A percentile compares a stretch with the other conserved stretches of the same genome.
These are phyloP conservation scores for Trichoderma koningiopsis DNA, from an alignment of 2,329 filamentous ascomycete genomes.

Conservation along the genomic window DNA sequence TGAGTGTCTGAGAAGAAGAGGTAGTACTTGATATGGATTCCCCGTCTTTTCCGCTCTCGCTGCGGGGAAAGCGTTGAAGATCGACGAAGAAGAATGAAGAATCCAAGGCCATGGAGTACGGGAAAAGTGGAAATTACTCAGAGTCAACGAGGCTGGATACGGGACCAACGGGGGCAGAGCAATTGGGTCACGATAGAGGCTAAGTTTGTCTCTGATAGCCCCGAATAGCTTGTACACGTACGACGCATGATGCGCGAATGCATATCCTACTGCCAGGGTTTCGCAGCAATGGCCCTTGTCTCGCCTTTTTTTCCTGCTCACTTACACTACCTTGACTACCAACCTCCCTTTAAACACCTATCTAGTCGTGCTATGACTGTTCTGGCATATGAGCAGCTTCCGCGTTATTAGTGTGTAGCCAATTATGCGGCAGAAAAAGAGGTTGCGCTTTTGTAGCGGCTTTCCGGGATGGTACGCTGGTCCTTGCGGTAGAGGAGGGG, in stretches of 20 bases:
- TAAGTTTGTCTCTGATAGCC: conserved; percentile 1
- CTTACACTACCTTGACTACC: neutral
- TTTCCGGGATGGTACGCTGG: conserved; percentile 22
- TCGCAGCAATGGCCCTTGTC: conserved; percentile 6
- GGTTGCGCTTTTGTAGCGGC: neutral
- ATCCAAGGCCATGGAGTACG: neutral
- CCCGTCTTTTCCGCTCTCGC: neutral
- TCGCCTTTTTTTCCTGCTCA: neutral
- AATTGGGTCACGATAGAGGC: conserved; percentile 12
- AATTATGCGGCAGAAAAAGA: conserved; percentile 1
- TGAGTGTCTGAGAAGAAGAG: neutral
- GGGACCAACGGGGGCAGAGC: neutral
- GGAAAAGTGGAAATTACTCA: neutral
- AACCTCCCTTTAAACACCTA: neutral
- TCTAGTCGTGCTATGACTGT: neutral
- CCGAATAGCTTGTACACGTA: neutral
- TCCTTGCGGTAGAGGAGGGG: conserved; percentile 10
- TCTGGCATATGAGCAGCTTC: neutral
- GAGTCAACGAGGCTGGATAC: neutral
- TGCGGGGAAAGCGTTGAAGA: neutral
- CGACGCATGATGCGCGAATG: conserved; percentile 17
- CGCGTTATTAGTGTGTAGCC: conserved; percentile 1
- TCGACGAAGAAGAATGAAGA: neutral
- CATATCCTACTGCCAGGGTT: neutral
- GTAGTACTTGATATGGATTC: neutral